Base-by-base conservation (phyloP, 257 asterid genomes). In the Penstemon davidsonii region DNA sequence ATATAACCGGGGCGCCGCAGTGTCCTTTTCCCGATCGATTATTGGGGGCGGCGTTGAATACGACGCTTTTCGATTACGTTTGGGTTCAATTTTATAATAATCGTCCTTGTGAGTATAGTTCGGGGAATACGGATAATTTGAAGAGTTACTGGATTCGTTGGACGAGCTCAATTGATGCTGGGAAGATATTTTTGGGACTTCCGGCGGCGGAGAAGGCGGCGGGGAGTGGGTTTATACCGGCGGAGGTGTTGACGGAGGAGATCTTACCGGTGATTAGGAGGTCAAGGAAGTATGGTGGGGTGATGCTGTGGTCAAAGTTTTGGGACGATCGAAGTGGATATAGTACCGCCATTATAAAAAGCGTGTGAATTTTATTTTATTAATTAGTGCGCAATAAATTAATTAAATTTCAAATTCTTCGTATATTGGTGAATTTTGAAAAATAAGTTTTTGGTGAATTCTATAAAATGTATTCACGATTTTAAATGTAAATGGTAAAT, bases 1-100 rank as follows among this genome's bases (percentile, higher is more conserved):
- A 76, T 59, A 55, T 88, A 1, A 49, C 81, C 2, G 95, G 87
- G 4, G 95, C 95, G 19, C 95, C 96, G 60, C 96, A 84, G 78
- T 89, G 96, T 52, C 91, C 91, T 6, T 87, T 83, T 55, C 96
- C 96, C 3, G 95, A 89, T 56, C 70, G 70, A 6, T 39, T 67
- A 11, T 3, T 89, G 40, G 83, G 83, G 25, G 41, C 75, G 19
- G 89, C 95, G 55, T 76, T 89, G 46, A 68, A 73, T 6, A 76
- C 92, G 33, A 76, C 79, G 36, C 69, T 79, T 1, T 87, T 87
- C 65, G 91, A 89, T 67, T 89, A 69, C 18, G 88, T 89, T 8
- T 89, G 93, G 95, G 74, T 89, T 4, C 96, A 87, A 38, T 87
- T 89, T 63, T 89, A 84, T 78, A 87, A 89, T 43, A 89, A 83